Evolutionary conservation across 768 basidiomycete genomes (phyloP).

Genomic region (Brasilioporus rufonigricans): DNA sequence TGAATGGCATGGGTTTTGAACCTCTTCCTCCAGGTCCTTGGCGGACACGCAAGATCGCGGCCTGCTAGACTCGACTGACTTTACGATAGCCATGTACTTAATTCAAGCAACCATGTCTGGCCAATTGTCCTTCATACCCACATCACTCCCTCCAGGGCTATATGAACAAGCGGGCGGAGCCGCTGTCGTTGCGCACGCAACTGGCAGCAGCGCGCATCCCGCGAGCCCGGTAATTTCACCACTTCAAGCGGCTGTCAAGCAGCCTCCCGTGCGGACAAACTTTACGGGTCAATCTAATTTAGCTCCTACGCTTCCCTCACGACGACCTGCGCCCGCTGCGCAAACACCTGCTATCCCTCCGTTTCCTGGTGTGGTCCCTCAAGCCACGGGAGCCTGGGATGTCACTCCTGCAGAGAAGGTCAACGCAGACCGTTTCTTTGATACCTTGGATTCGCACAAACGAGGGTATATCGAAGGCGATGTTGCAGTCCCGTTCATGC

Average conservation of each 20-base stretch:
- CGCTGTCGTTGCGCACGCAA: conserved; percentile 47
- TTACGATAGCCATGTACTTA: conserved; percentile 94
- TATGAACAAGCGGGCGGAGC: conserved; percentile 77
- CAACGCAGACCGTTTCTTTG: conserved; percentile 74
- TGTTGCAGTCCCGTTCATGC: conserved; percentile 92
- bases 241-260: conserved; percentile 50
- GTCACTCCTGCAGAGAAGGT: conserved; percentile 80
- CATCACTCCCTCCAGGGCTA: conserved; percentile 73
- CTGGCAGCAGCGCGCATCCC: conserved; percentile 58
- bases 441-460: conserved; percentile 70
- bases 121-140: conserved; percentile 67
- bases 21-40: conserved; percentile 60
- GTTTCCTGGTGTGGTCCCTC: conserved; percentile 29
- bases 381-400: conserved; percentile 61
- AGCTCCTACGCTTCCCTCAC: conserved; percentile 23
- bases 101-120: conserved; percentile 91
- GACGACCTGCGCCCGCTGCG: conserved; percentile 16
- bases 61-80: conserved; percentile 84
- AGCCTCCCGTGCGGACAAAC: conserved; percentile 60
- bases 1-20: not conserved
- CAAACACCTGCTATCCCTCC: conserved; percentile 24
- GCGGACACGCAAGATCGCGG: conserved; percentile 96
- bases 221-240: conserved; percentile 52
- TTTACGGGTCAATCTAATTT: conserved; percentile 39
- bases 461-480: conserved; percentile 88